phyloP scores from a whole-genome alignment of 352 stramenopile species.

The Lagenidium giganteum region DNA sequence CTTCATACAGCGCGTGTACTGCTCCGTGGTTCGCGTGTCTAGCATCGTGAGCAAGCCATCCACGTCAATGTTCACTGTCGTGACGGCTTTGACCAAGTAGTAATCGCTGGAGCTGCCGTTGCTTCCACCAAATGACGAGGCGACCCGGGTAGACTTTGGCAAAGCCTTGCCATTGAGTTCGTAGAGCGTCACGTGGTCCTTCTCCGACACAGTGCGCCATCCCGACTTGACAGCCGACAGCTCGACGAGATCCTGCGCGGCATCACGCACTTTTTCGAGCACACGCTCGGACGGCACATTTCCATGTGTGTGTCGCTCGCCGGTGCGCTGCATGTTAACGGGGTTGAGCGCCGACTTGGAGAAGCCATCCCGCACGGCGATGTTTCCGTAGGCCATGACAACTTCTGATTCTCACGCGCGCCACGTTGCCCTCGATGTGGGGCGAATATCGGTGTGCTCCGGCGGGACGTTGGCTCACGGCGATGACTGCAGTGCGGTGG shows the following conservation, averaged over 20 bases:
- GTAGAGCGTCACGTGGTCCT: conserved; percentile 51
- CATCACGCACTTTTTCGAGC: conserved; percentile 55
- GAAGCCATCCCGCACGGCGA: conserved; percentile 1
- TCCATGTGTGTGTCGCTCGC: conserved; percentile 1
- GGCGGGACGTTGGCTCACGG: too few species aligned
- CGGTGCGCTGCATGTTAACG: conserved; percentile 12
- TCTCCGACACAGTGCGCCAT: conserved; percentile 48
- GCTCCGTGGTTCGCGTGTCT: conserved; percentile 31
- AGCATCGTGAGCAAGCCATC: conserved; percentile 41
- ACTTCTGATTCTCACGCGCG: too few species aligned
- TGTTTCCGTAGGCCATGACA: neutral
- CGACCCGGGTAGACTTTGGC: conserved; percentile 16
- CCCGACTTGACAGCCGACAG: conserved; percentile 33
- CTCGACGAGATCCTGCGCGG: conserved; percentile 46
- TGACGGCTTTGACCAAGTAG: conserved; percentile 60
- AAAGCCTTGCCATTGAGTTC: conserved; percentile 51
- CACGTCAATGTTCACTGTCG: conserved; percentile 42
- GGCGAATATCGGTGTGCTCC: too few species aligned
- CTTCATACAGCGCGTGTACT: conserved; percentile 46
- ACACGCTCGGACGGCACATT: conserved; percentile 53
- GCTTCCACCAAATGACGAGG: conserved; percentile 7
- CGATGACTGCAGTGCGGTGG: too few species aligned
- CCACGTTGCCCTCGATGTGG: too few species aligned
- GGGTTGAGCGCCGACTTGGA: conserved; percentile 16
- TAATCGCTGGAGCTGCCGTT: conserved; percentile 46